A percentile compares a stretch with the other conserved stretches of the same genome.
phyloP scores from a whole-genome alignment of 2,329 filamentous ascomycete genomes.

The Biscogniauxia marginata region DNA sequence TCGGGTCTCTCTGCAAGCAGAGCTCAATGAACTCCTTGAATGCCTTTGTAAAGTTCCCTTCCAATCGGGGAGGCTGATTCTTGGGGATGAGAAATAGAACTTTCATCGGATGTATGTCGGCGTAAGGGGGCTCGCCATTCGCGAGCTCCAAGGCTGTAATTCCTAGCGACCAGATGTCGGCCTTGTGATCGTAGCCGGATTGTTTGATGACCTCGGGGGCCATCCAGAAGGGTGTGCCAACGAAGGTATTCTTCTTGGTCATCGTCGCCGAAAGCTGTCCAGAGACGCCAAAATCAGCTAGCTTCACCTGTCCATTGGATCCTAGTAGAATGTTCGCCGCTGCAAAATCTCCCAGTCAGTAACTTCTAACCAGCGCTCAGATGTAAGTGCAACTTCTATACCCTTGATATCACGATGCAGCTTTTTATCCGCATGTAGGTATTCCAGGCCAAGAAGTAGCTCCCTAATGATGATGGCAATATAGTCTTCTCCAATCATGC shows the following conservation, averaged over 20 bases:
- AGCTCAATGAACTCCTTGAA: conserved; percentile 84
- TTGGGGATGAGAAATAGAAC: conserved; percentile 95
- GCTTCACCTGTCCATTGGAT: conserved; percentile 90
- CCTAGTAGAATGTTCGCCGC: conserved; percentile 91
- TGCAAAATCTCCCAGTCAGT: conserved; percentile 36
- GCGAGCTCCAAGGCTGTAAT: conserved; percentile 93
- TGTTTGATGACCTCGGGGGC: conserved; percentile 98
- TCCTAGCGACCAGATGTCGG: conserved; percentile 95
- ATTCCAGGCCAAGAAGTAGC: conserved; percentile 84
- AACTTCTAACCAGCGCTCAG: background rate
- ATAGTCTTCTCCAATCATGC: conserved; percentile 87
- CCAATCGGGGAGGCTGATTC: conserved; percentile 79
- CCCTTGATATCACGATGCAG: conserved; percentile 95
- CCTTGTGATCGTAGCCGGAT: conserved; percentile 95
- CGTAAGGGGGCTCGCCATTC: conserved; percentile 89
- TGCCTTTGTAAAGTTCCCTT: conserved; percentile 76
- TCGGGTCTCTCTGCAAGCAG: conserved; percentile 85
- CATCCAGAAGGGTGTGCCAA: conserved; percentile 99
- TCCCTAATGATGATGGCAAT: conserved; percentile 95
- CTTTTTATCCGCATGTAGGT: conserved; percentile 93
- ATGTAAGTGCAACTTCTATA: conserved; percentile 33
- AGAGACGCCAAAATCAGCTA: conserved; percentile 96
- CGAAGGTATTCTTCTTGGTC: conserved; percentile 99
- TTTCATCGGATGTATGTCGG: conserved; percentile 98
- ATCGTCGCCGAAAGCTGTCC: conserved; percentile 95